These are phyloP conservation scores for Phaffomyces antillensis DNA, from an alignment of 805 yeast genomes.

Conservation along the genomic window DNA sequence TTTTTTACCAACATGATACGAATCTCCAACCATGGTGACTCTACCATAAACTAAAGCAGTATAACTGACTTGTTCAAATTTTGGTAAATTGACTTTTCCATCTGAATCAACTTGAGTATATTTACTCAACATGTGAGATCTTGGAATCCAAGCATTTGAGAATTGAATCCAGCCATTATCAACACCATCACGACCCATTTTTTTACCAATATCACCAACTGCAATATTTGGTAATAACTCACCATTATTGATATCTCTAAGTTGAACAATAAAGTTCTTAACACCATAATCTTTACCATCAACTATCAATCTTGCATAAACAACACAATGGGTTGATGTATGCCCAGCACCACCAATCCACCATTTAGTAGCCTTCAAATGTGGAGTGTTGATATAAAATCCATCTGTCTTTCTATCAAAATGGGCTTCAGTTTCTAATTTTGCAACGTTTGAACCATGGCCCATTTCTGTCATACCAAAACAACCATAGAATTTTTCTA, in stretches of 20 bases:
- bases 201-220: conserved; percentile 88
- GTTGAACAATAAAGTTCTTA: conserved; percentile 89
- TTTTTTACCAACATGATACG: conserved; percentile 72
- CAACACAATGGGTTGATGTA: conserved; percentile 79
- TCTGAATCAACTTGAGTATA: conserved; percentile 62
- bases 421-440: conserved; percentile 81
- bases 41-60: conserved; percentile 85
- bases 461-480: conserved; percentile 91
- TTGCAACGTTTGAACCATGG: conserved; percentile 91
- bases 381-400: conserved; percentile 77
- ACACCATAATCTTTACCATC: conserved; percentile 86
- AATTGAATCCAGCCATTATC: conserved; percentile 97
- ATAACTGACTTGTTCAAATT: conserved; percentile 81
- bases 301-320: conserved; percentile 76
- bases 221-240: conserved; percentile 70
- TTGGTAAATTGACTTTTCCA: conserved; percentile 64
- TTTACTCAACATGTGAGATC: conserved; percentile 74
- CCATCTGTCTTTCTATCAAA: conserved; percentile 59
- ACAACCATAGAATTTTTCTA: conserved; percentile 67
- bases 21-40: conserved; percentile 82
- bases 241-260: conserved; percentile 66
- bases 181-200: conserved; percentile 94
- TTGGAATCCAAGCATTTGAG: conserved; percentile 74
- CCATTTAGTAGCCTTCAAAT: conserved; percentile 92
- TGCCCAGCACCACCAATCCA: conserved; percentile 99